Conservation (phyloP, 805 yeast species). For the Saturnispora sanitii region DNA sequence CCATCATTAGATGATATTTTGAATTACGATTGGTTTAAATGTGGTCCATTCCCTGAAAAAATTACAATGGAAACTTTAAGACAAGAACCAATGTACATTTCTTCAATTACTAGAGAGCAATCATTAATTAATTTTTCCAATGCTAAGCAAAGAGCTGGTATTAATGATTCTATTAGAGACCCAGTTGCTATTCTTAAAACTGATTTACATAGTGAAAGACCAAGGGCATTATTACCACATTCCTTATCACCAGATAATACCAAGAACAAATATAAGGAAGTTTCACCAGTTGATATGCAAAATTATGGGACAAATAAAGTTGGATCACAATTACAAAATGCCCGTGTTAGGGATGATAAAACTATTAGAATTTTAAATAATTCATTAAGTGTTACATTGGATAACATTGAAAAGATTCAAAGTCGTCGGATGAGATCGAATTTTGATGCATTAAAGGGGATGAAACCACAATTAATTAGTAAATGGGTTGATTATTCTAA, state of each 20-base stretch:
- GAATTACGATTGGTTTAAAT: slow-evolving; percentile 73
- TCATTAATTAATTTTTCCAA: slow-evolving; percentile 58
- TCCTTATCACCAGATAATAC: slow-evolving; percentile 91
- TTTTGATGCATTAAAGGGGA: slow-evolving; percentile 21
- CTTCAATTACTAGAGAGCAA: slow-evolving; percentile 46
- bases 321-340: slow-evolving; percentile 22
- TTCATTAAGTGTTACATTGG: slow-evolving; percentile 21
- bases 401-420: slow-evolving; percentile 22
- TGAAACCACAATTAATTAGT: slow-evolving; percentile 62
- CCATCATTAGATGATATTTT: slow-evolving; percentile 74
- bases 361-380: slow-evolving; percentile 22
- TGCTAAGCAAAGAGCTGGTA: slow-evolving; percentile 56
- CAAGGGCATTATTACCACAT: slow-evolving; percentile 67
- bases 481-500: slow-evolving; percentile 98
- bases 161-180: slow-evolving; percentile 36
- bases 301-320: slow-evolving; percentile 19
- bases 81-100: slow-evolving; percentile 49
- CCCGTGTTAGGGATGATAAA: slow-evolving; percentile 21
- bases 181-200: slow-evolving; percentile 64
- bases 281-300: slow-evolving; percentile 25
- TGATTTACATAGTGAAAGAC: slow-evolving; percentile 60
- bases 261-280: slow-evolving; percentile 74
- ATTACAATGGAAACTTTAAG: slow-evolving; percentile 55
- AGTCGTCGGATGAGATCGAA: slow-evolving; percentile 14
- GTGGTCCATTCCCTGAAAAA: slow-evolving; percentile 67